These are phyloP conservation scores for Lentinula aciculospora DNA, from an alignment of 768 basidiomycete genomes.

Conservation along the genomic window DNA sequence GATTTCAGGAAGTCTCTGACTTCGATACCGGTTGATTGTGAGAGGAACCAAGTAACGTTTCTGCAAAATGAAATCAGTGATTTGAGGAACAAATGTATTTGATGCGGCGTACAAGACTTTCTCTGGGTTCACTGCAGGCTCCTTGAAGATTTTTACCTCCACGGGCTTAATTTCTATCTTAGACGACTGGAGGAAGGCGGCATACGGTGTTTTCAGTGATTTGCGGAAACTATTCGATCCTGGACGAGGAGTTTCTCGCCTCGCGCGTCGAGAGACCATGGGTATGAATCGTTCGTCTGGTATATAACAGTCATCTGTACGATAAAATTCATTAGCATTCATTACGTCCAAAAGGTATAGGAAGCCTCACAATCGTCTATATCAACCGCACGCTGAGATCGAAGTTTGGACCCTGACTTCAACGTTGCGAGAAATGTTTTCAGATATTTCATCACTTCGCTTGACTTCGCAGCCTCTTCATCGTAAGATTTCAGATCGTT, in stretches of 20 bases:
- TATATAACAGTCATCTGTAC: conserved; percentile 19
- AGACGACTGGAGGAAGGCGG: conserved; percentile 17
- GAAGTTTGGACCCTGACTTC: conserved; percentile 10
- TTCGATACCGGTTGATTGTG: conserved; percentile 17
- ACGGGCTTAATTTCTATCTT: conserved; percentile 10
- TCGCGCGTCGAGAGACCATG: conserved; percentile 39
- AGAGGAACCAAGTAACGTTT: conserved; percentile 24
- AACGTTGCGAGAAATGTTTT: conserved; percentile 14
- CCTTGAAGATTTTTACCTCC: conserved; percentile 15
- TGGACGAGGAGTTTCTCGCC: conserved; percentile 38
- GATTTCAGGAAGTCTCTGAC: conserved; percentile 23
- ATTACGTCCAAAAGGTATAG: neutral
- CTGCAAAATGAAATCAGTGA: conserved; percentile 12
- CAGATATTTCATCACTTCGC: conserved; percentile 27
- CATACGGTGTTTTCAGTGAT: conserved; percentile 19
- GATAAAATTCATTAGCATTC: neutral
- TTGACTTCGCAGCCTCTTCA: conserved; percentile 36
- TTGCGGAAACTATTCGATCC: conserved; percentile 22
- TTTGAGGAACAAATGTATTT: neutral
- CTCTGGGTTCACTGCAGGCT: conserved; percentile 25
- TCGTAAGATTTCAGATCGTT: conserved; percentile 27
- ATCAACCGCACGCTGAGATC: conserved; percentile 32
- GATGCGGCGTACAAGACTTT: conserved; percentile 36
- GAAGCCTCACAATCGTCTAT: conserved; percentile 26
- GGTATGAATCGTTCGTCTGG: conserved; percentile 34